Base-by-base conservation (phyloP, 2,329 filamentous ascomycete genomes). In the Ophiostoma sp. region DNA sequence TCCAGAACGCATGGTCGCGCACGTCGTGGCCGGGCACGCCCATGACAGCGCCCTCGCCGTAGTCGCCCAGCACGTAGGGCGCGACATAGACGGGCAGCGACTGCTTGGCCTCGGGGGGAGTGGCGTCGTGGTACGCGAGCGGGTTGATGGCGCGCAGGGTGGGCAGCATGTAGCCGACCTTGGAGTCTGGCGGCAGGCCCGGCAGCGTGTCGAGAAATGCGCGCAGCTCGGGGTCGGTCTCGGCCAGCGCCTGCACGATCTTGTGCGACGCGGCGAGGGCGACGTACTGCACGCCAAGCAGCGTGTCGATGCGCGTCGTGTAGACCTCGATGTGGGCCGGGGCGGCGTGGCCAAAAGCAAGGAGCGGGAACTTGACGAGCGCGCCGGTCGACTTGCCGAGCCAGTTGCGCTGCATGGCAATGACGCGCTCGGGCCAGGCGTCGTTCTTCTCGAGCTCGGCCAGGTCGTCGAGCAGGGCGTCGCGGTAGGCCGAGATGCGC, bases 1-100 rank as follows among this genome's bases (percentile, higher is more conserved):
- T 87, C 90, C 92, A 96, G 77, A 96, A 97, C 1, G 86, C 85
- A 78, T 91, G 83, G 75, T 97, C 93, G 68, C 92, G 86, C 4
- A 84, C 77, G 78, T 97, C 93, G 76, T 97, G 93, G 1, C 89
- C 93, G 0, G 93, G 93, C 8, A 96, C 93, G 62, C 93, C 93
- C 93, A 97, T 96, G 1, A 96, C 90, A 11, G 93, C 93, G 0
- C 93, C 93, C 74, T 93, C 90, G 20, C 93, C 92, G 74, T 96
- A 95, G 76, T 93, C 91, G 35, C 90, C 90, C 5, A 96, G 82
- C 13, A 96, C 93, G 76, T 96, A 96, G 0, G 92, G 89, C 11
- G 93, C 92, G 31, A 92, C 90, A 76, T 90, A 96, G 5, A 96
- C 83, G 0, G 93, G 92, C 5, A 96, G 75, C 8, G 85, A 83